Percentiles rank a stretch among this genome's conserved stretches.
phyloP scores from a whole-genome alignment of 2,329 filamentous ascomycete species.

The Botryosphaeria dothidea region DNA sequence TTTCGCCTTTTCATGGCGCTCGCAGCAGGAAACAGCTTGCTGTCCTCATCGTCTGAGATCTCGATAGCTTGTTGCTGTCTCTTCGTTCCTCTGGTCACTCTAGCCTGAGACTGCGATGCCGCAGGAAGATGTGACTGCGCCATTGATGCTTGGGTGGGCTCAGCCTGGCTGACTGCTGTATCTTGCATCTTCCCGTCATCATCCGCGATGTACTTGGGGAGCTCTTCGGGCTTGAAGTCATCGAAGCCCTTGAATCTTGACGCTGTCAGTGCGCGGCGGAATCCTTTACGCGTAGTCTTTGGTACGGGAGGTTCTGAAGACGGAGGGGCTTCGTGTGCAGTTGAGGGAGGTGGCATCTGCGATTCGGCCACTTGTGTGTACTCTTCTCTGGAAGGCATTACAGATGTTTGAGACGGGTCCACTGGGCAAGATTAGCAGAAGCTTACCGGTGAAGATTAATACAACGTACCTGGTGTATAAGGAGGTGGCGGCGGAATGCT shows the following conservation, averaged over 20 bases:
- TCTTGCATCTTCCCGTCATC: slow-evolving; percentile 1
- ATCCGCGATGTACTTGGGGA: neutral
- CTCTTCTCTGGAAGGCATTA: neutral
- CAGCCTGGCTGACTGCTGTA: slow-evolving; percentile 28
- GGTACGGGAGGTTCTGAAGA: neutral
- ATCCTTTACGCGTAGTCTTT: neutral
- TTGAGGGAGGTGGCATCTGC: neutral
- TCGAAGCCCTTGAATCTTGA: slow-evolving; percentile 74
- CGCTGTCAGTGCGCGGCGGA: slow-evolving; percentile 34
- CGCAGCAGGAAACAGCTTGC: slow-evolving; percentile 68
- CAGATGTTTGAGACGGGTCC: neutral
- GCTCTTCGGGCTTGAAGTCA: slow-evolving; percentile 47
- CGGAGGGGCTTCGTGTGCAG: neutral
- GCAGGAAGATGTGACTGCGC: neutral
- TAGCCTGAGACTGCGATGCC: neutral
- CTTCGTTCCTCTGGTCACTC: neutral
- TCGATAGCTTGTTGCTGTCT: neutral
- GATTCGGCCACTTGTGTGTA: neutral
- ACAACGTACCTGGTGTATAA: slow-evolving; percentile 21
- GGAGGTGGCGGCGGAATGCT: slow-evolving; percentile 24
- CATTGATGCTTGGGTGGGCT: slow-evolving; percentile 20
- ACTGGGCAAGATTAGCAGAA: neutral
- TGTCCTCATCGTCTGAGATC: slow-evolving; percentile 58
- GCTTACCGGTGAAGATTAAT: neutral
- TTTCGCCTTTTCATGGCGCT: slow-evolving; percentile 78